phyloP scores from a whole-genome alignment of 148 eudicot species.

The Euryodendron excelsum region DNA sequence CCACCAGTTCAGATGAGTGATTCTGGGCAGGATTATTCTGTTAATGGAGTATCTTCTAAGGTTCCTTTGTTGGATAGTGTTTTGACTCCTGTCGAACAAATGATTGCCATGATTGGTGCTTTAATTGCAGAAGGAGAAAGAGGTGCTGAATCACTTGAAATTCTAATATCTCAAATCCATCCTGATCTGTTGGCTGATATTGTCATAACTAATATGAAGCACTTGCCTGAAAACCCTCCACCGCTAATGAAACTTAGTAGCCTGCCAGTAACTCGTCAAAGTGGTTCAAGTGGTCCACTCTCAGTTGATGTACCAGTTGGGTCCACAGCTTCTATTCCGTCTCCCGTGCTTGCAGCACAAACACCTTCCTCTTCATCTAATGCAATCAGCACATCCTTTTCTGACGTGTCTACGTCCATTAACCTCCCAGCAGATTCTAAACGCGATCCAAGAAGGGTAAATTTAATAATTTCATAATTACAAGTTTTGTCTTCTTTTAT shows the following conservation, averaged over 20 bases:
- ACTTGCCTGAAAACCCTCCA: constrained; percentile 70
- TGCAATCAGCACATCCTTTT: constrained; percentile 34
- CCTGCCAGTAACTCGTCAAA: constrained; percentile 30
- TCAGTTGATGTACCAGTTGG: constrained; percentile 39
- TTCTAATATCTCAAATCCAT: constrained; percentile 74
- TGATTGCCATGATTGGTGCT: constrained; percentile 92
- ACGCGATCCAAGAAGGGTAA: constrained; percentile 96
- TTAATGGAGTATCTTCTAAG: constrained; percentile 55
- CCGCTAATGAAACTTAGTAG: constrained; percentile 33
- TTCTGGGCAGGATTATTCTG: constrained; percentile 39
- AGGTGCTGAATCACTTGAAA: constrained; percentile 80
- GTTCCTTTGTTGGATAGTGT: constrained; percentile 42
- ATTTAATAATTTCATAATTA: constrained; percentile 6
- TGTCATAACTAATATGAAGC: constrained; percentile 88
- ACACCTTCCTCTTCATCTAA: constrained; percentile 33
- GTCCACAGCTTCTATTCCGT: constrained; percentile 29
- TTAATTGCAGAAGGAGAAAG: constrained; percentile 93
- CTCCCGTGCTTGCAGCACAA: constrained; percentile 37
- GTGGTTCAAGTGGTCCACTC: constrained; percentile 29
- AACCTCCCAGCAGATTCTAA: constrained; percentile 60
- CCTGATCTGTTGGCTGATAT: constrained; percentile 94
- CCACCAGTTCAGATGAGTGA: constrained; percentile 35
- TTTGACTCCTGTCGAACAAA: constrained; percentile 76
- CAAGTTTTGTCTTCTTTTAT: not conserved
- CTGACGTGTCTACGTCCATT: constrained; percentile 46